phyloP scores from a whole-genome alignment of 371 early-diverging fungal genomes.

The Nosema muscidifuracis region DNA sequence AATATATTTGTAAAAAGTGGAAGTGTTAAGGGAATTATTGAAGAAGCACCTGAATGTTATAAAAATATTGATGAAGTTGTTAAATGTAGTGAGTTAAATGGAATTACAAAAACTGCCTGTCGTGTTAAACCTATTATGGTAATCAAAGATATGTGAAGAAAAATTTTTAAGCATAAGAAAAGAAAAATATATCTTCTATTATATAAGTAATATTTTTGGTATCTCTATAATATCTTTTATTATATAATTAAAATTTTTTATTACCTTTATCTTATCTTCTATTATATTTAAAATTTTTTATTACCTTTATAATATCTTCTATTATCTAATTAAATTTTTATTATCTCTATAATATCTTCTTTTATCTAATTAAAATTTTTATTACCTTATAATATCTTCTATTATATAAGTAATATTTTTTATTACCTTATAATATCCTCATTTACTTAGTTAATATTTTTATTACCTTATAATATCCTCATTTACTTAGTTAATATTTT shows the following conservation, averaged over 20 bases:
- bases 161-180: background rate
- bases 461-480: no score
- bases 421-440: no score
- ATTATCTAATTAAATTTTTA: no score
- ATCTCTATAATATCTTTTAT: no score
- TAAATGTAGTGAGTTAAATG: conserved; percentile 47
- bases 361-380: no score
- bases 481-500: no score
- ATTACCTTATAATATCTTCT: no score
- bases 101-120: conserved; percentile 50
- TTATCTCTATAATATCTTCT: no score
- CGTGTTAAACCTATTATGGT: conserved; percentile 56
- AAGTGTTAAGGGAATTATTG: conserved; percentile 41
- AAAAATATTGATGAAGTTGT: conserved; percentile 63
- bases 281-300: background rate
- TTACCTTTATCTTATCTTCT: background rate
- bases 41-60: conserved; percentile 60
- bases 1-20: conserved; percentile 46
- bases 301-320: background rate
- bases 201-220: no score
- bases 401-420: no score
- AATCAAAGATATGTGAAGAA: conserved; percentile 59
- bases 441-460: no score
- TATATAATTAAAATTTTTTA: no score
- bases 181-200: background rate